Evolutionary conservation across 805 yeast species (phyloP), one percentile per base, ranked within the genome.

Genomic region (Metschnikowia cubensis): DNA sequence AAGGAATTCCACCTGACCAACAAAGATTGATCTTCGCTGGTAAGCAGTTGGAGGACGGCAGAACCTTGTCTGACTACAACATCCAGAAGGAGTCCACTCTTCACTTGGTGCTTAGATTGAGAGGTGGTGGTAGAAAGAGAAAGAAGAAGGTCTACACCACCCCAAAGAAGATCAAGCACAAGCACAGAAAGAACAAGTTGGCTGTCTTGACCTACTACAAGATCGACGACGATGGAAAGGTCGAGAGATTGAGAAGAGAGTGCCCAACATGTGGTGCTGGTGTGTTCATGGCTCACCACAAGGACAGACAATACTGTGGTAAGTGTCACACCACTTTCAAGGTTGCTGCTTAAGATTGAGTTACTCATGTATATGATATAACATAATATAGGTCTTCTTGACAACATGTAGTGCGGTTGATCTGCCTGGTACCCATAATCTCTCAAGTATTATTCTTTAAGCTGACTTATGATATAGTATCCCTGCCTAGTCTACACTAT

Each of bases 81-180:
- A 94, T 92, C 81, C 98, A 92, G 82, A 92, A 92, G 87, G 99
- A 92, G 83, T 92, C 99, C 58, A 92, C 99, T 61, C 78, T 92
- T 53, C 97, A 91, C 76, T 83, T 91, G 77, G 97, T 91, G 66
- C 82, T 91, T 60, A 91, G 97, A 85, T 85, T 90, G 78, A 89
- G 97, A 84, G 97, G 95, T 83, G 61, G 61, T 58, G 78, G 77
- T 75, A 94, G 91, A 89, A 94, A 94, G 94, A 92, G 96, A 86
- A 94, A 94, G 94, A 94, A 94, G 97, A 92, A 92, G 96, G 97
- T 90, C 75, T 94, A 92, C 92, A 92, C 98, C 82, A 92, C 98
- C 74, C 99, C 99, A 84, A 94, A 94, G 91, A 95, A 91, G 87
- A 89, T 94, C 82, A 89, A 81, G 82, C 98, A 94, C 95, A 91